Percentiles rank a stretch among this genome's conserved stretches.
Evolutionary conservation across 2,329 filamentous ascomycete genomes (phyloP).

Genomic region (Venturia aucupariae): DNA sequence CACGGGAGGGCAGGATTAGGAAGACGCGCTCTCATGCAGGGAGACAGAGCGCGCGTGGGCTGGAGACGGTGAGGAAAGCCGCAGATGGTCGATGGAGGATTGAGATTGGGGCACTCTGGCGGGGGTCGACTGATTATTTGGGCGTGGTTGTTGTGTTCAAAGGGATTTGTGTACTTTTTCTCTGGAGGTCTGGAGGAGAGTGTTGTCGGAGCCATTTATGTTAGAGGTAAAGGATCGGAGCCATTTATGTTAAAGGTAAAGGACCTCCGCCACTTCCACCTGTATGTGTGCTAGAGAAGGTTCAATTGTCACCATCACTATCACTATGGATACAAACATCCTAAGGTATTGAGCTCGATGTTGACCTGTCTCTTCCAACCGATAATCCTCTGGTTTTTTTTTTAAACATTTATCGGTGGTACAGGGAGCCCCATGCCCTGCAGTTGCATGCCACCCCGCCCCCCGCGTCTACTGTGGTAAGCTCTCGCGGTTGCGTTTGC

Average conservation of each 20-base stretch:
- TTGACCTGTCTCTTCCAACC: background rate
- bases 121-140: background rate
- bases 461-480: background rate
- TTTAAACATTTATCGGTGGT: background rate
- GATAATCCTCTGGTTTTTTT: background rate
- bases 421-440: background rate
- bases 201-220: no score
- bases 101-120: background rate
- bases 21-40: conserved; percentile 5
- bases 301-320: no score
- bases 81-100: conserved; percentile 16
- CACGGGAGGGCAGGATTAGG: background rate
- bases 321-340: no score
- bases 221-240: background rate
- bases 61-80: conserved; percentile 11
- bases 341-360: background rate
- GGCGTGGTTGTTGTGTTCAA: background rate
- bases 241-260: background rate
- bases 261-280: background rate
- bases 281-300: background rate
- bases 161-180: background rate
- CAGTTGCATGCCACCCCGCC: background rate
- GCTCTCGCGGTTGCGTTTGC: background rate
- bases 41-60: background rate
- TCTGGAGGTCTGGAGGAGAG: no score